These are phyloP conservation scores for Fusarium mexicanum DNA, from an alignment of 2,329 filamentous ascomycete genomes.

Conservation along the genomic window DNA sequence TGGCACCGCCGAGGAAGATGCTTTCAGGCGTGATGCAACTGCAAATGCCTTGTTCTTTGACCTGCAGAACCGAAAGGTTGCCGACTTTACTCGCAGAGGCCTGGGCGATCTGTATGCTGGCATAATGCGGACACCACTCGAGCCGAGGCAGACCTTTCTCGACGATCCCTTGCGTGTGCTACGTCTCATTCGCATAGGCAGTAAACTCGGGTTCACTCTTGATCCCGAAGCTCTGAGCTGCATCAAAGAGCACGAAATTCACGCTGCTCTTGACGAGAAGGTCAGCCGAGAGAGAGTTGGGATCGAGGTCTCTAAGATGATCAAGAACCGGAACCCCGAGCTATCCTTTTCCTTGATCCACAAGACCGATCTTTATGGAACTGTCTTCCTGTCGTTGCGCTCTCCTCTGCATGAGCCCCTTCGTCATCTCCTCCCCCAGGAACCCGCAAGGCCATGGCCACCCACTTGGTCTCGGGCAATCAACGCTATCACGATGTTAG, in stretches of 20 bases:
- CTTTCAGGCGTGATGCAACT: background rate
- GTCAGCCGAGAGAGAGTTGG: background rate
- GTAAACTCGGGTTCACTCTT: background rate
- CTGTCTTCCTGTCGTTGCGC: background rate
- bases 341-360: background rate
- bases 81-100: background rate
- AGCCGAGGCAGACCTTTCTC: background rate
- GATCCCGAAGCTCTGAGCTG: background rate
- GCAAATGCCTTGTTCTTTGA: background rate
- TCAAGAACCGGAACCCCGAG: background rate
- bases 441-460: background rate
- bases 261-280: background rate
- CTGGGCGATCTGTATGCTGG: background rate
- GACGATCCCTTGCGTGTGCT: background rate
- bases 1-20: background rate
- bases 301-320: background rate
- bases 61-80: background rate
- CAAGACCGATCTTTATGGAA: background rate
- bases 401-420: background rate
- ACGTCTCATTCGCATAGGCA: background rate
- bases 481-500: background rate
- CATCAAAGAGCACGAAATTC: background rate
- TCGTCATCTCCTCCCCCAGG: background rate
- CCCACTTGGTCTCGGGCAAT: background rate
- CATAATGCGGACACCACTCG: slow-evolving; percentile 1